Base-by-base conservation (phyloP, 129 eudicot species). In the Ambrosia trifida region DNA sequence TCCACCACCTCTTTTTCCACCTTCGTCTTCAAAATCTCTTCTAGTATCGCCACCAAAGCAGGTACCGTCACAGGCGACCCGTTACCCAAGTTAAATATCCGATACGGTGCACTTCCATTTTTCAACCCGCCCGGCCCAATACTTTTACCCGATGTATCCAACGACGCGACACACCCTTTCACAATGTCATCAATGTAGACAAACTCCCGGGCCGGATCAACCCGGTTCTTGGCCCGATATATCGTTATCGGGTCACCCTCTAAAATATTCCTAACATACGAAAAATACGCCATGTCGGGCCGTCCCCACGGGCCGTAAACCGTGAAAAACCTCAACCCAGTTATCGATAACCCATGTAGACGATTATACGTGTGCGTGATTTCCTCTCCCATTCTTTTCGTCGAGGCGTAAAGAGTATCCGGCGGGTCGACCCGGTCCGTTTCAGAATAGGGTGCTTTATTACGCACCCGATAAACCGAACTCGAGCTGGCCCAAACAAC, bases 271-370 rank as follows among this genome's bases (percentile, higher is more conserved):
- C 36, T 51, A 10, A 77, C 73, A 28, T 82, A 82, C 0, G 80
- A 75, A 11, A 85, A 82, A 68, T 85, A 85, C 5, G 82, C 89
- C 89, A 85, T 85, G 78, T 85, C 89, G 70, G 89, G 89, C 8
- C 89, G 56, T 9, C 86, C 89, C 89, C 89, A 85, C 2, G 89
- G 89, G 20, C 89, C 89, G 4, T 85, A 85, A 28, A 84, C 88
- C 12, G 88, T 84, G 62, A 84, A 84, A 19, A 84, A 84, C 24
- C 88, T 72, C 31, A 84, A 72, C 49, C 86, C 89, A 12, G 89
- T 85, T 46, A 85, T 73, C 0, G 90, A 85, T 13, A 85, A 72
- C 43, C 89, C 89, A 41, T 85, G 64, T 11, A 85, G 66, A 7
- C 79, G 89, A 18, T 85, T 85, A 12, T 85, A 85, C 4, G 83